Conservation (phyloP, 164 flowering plant genomes). For the Magnolia officinalis region DNA sequence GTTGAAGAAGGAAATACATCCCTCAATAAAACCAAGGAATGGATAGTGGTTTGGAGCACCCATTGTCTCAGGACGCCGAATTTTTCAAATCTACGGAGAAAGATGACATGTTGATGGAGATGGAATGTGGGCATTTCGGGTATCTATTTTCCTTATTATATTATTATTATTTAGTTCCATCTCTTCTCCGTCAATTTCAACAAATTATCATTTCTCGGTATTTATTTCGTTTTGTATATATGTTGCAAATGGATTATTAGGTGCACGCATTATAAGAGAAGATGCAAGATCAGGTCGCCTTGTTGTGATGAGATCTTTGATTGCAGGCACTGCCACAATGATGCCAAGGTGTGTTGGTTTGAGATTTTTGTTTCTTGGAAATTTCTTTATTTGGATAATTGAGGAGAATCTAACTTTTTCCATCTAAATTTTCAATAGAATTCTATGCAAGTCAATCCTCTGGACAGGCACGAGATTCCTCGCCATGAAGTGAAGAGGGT, state of each 20-base stretch:
- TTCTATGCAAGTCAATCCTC: conserved; percentile 45
- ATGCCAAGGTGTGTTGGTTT: conserved; percentile 52
- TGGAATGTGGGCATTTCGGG: conserved; percentile 41
- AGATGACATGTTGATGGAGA: conserved; percentile 18
- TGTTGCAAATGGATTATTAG: conserved; percentile 23
- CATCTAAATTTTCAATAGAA: conserved; percentile 41
- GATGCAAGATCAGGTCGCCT: conserved; percentile 86
- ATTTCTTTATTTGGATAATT: conserved; percentile 1
- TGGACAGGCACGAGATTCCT: conserved; percentile 71
- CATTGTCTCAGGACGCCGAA: background rate
- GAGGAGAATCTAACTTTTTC: background rate
- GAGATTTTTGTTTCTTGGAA: background rate
- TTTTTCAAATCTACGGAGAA: conserved; percentile 2
- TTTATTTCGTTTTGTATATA: background rate
- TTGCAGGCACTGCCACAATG: conserved; percentile 97
- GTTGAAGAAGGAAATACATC: background rate
- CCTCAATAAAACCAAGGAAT: conserved; percentile 7
- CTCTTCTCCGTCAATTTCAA: background rate
- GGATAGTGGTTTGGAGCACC: conserved; percentile 13
- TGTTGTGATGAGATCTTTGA: conserved; percentile 78
- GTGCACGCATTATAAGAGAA: conserved; percentile 74
- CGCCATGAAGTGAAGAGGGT: conserved; percentile 75
- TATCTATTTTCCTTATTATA: conserved; percentile 8
- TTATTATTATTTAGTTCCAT: background rate
- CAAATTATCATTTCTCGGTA: background rate